Evolutionary conservation across 1,284 basidiomycete genomes (phyloP).

Genomic region (Ustilago xerochloae): DNA sequence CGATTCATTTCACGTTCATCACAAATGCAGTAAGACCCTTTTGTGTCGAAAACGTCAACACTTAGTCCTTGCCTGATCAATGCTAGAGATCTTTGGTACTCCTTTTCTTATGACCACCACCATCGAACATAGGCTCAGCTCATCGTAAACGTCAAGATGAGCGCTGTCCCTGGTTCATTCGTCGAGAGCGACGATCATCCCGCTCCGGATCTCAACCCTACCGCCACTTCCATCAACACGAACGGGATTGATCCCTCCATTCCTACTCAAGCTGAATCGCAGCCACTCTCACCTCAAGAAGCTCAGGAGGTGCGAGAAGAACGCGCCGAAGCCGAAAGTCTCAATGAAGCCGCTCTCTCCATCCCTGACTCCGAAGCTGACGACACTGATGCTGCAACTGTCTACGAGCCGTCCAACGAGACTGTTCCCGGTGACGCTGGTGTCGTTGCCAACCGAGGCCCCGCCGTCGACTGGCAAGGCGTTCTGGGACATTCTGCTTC

Average conservation of each 20-base stretch:
- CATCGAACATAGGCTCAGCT: not conserved
- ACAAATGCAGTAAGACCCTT: constrained; percentile 1
- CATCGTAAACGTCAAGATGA: constrained; percentile 15
- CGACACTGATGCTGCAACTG: constrained; percentile 6
- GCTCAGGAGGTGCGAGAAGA: constrained; percentile 31
- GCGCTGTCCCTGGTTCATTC: constrained; percentile 28
- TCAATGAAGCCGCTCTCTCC: constrained; percentile 52
- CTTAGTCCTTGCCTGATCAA: no score
- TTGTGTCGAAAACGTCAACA: no score
- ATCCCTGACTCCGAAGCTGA: constrained; percentile 51
- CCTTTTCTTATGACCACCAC: constrained; percentile 2
- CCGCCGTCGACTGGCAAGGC: constrained; percentile 39
- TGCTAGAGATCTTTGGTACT: no score
- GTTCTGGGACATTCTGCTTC: constrained; percentile 47
- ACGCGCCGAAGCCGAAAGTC: constrained; percentile 28
- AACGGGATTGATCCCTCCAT: not conserved
- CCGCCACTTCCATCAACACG: not conserved
- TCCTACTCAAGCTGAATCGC: not conserved
- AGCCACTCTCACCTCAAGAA: constrained; percentile 7
- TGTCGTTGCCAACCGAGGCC: constrained; percentile 9
- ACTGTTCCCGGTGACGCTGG: constrained; percentile 26
- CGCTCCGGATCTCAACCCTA: not conserved
- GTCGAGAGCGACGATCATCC: constrained; percentile 1
- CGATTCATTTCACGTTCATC: constrained; percentile 26
- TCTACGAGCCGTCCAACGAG: constrained; percentile 23